A percentile compares a stretch with the other conserved stretches of the same genome.
Evolutionary conservation across 441 rosid species (phyloP).

Genomic region (Capsella rubella): DNA sequence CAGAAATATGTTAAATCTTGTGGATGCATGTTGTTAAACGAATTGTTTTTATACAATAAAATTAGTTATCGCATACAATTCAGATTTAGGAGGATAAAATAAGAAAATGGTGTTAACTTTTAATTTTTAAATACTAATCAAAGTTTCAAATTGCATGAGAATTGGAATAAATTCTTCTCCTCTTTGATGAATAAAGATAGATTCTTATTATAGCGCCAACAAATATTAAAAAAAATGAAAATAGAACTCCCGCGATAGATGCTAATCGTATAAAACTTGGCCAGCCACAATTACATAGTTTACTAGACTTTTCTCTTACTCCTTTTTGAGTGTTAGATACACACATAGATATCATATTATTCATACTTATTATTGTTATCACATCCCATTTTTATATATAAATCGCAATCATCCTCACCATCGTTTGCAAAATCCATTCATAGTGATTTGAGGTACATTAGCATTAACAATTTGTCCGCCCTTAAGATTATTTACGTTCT

Average conservation of each 20-base stretch:
- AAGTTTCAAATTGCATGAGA: constrained; percentile 46
- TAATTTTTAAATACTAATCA: constrained; percentile 24
- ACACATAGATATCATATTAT: neutral
- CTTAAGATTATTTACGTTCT: constrained; percentile 5
- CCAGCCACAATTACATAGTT: constrained; percentile 37
- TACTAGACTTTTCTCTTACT: constrained; percentile 17
- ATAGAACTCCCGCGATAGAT: constrained; percentile 47
- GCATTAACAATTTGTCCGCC: constrained; percentile 9
- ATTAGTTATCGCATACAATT: constrained; percentile 28
- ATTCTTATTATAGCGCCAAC: constrained; percentile 55
- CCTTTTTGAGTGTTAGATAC: constrained; percentile 27
- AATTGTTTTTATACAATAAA: constrained; percentile 6
- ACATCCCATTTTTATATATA: too few species aligned
- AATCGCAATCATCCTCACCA: neutral
- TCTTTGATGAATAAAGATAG: constrained; percentile 78
- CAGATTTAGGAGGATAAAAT: constrained; percentile 2
- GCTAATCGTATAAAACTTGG: constrained; percentile 47
- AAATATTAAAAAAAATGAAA: constrained; percentile 39
- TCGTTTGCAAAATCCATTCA: neutral
- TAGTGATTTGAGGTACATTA: neutral
- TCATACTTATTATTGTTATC: neutral
- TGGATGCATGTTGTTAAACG: neutral
- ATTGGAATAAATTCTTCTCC: constrained; percentile 75
- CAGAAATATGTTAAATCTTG: neutral
- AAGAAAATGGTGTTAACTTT: constrained; percentile 23